Evolutionary conservation across 805 yeast species (phyloP).

Genomic region (Teunomyces kruisii): DNA sequence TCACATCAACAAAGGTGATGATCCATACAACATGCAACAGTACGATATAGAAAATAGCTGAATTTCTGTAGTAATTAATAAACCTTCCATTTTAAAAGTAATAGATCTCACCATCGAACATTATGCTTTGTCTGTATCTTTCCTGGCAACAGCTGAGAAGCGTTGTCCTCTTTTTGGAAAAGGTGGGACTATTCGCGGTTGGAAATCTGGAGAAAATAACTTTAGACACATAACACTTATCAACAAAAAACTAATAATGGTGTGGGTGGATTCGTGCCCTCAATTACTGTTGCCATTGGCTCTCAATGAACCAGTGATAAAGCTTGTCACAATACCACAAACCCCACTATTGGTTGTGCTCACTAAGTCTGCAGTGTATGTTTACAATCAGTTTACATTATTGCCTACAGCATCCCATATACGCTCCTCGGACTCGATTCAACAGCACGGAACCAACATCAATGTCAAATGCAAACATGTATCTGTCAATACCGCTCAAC

Average conservation of each 20-base stretch:
- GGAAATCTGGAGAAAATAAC: background rate
- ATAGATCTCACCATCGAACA: no score
- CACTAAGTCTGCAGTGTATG: constrained; percentile 25
- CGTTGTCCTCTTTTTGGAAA: no score
- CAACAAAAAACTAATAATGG: constrained; percentile 20
- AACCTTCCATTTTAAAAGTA: no score
- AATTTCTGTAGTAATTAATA: no score
- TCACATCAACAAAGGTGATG: background rate
- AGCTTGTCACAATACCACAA: constrained; percentile 24
- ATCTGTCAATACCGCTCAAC: constrained; percentile 35
- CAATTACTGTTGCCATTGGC: constrained; percentile 27
- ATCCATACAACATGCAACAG: background rate
- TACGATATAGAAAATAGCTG: no score
- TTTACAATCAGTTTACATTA: constrained; percentile 31
- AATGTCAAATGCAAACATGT: constrained; percentile 38
- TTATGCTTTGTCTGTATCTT: no score
- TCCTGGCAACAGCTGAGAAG: no score
- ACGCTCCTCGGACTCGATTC: constrained; percentile 43
- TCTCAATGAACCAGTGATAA: constrained; percentile 10
- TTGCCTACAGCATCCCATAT: constrained; percentile 49
- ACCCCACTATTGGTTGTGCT: constrained; percentile 27
- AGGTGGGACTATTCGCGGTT: background rate
- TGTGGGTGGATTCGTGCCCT: constrained; percentile 36
- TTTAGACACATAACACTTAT: background rate
- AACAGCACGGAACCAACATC: constrained; percentile 47